phyloP scores from a whole-genome alignment of 169 alveolate genomes.

The Cryptosporidium sp. region DNA sequence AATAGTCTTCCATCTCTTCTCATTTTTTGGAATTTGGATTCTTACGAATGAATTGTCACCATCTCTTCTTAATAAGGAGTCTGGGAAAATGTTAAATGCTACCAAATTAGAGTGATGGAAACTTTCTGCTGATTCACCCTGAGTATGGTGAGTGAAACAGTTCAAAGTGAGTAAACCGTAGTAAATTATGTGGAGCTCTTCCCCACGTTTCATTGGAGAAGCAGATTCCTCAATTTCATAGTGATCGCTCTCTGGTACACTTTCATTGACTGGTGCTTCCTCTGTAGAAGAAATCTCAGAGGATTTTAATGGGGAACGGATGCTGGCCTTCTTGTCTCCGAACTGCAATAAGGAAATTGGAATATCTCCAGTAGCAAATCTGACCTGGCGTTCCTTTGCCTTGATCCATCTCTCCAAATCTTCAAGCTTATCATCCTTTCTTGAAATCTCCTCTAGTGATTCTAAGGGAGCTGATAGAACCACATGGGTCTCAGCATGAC shows the following conservation, averaged over 20 bases:
- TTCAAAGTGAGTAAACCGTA: conserved; percentile 50
- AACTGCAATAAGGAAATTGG: conserved; percentile 26
- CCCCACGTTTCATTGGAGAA: neutral
- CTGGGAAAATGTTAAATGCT: conserved; percentile 41
- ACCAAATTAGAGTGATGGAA: conserved; percentile 1
- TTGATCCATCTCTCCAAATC: conserved; percentile 35
- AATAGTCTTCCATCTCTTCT: conserved; percentile 26
- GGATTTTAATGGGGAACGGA: neutral
- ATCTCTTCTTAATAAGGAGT: conserved; percentile 21
- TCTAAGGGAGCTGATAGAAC: conserved; percentile 32
- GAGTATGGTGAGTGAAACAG: conserved; percentile 7
- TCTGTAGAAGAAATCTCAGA: neutral
- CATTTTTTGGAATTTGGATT: conserved; percentile 33
- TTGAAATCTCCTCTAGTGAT: conserved; percentile 21
- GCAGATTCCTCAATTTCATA: neutral
- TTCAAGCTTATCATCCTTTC: neutral
- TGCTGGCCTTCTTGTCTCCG: neutral
- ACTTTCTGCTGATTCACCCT: neutral
- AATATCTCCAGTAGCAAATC: conserved; percentile 12
- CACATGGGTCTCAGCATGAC: conserved; percentile 18
- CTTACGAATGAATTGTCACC: neutral
- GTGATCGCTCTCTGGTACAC: neutral
- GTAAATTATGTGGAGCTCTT: conserved; percentile 41
- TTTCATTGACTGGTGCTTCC: neutral
- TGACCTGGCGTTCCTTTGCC: conserved; percentile 25